Percentiles rank a stretch among this genome's conserved stretches.
phyloP scores from a whole-genome alignment of 192 early-diverging fungal genomes.

The Coemansia sp. region DNA sequence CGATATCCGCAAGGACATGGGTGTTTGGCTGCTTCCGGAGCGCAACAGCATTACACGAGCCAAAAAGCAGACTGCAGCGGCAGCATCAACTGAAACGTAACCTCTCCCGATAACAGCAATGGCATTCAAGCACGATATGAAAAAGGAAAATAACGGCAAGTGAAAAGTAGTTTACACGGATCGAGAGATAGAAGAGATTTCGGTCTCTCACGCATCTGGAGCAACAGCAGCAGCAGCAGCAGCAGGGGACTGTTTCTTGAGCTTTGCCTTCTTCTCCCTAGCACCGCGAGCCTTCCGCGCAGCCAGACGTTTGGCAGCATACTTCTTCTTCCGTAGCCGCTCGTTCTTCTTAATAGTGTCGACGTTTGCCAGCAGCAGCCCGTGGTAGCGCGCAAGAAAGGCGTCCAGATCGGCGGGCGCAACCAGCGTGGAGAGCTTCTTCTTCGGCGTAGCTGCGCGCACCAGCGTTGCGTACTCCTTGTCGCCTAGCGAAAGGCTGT shows the following conservation, averaged over 20 bases:
- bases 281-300: constrained; percentile 18
- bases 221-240: no score
- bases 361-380: constrained; percentile 27
- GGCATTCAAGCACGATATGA: no score
- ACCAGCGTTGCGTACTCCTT: constrained; percentile 45
- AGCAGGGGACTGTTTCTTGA: background rate
- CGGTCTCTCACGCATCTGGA: no score
- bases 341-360: constrained; percentile 50
- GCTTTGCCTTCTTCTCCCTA: constrained; percentile 17
- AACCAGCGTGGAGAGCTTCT: constrained; percentile 48
- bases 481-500: constrained; percentile 37
- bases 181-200: no score
- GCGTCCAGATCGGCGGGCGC: constrained; percentile 35
- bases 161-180: no score
- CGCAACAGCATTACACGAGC: constrained; percentile 38
- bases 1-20: constrained; percentile 72
- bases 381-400: constrained; percentile 48
- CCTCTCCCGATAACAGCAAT: no score
- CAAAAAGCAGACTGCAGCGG: constrained; percentile 15
- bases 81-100: no score
- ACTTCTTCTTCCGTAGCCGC: constrained; percentile 43
- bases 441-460: constrained; percentile 38
- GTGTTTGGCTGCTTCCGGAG: constrained; percentile 59
- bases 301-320: constrained; percentile 21
- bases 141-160: no score